A percentile compares a stretch with the other conserved stretches of the same genome.
Conservation (phyloP, 345 rosid genomes). For the Eucalyptus pauciflora region DNA sequence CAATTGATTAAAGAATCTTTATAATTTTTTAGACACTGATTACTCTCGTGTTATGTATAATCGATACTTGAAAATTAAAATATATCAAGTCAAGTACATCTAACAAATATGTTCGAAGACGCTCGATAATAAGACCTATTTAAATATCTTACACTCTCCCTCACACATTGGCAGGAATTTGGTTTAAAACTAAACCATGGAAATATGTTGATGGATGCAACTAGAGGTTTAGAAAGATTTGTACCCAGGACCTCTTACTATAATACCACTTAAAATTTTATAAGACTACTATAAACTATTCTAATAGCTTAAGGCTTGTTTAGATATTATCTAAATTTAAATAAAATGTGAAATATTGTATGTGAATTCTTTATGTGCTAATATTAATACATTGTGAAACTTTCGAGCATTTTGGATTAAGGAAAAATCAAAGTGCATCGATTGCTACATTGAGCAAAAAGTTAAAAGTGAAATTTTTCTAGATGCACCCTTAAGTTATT, state of each 20-base stretch:
- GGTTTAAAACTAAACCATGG: neutral
- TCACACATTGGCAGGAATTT: neutral
- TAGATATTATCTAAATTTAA: neutral
- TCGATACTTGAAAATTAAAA: neutral
- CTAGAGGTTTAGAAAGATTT: neutral
- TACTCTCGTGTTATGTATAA: neutral
- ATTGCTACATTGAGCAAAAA: neutral
- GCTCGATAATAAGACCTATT: neutral
- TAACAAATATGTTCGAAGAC: neutral
- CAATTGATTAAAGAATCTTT: neutral
- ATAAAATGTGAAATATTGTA: neutral
- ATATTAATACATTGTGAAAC: neutral
- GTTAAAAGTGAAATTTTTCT: neutral
- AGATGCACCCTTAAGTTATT: neutral
- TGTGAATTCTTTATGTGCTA: neutral
- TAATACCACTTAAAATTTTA: neutral
- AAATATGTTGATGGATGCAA: neutral
- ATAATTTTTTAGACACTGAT: neutral
- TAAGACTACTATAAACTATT: neutral
- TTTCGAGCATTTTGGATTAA: neutral
- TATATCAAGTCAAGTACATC: neutral
- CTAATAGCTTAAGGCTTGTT: neutral
- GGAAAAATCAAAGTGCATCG: neutral
- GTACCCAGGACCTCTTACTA: neutral
- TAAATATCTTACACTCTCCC: neutral